These are phyloP conservation scores for Periconia digitata DNA, from an alignment of 2,329 filamentous ascomycete genomes.

Conservation along the genomic window DNA sequence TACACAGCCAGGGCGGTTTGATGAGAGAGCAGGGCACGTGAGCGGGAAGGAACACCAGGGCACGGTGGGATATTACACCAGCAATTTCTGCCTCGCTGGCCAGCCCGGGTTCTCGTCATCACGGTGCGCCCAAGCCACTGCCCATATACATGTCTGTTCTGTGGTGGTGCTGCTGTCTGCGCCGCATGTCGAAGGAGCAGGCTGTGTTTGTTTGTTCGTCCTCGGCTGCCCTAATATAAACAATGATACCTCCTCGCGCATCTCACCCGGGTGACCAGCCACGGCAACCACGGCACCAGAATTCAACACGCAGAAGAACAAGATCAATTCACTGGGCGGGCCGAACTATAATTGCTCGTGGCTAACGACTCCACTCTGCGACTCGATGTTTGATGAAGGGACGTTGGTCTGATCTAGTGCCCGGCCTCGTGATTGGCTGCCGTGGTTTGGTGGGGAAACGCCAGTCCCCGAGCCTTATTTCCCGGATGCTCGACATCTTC, in stretches of 20 bases:
- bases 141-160: no score
- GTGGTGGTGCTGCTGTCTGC: no score
- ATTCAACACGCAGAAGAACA: no score
- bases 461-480: background rate
- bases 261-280: no score
- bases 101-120: no score
- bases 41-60: background rate
- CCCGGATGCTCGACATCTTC: background rate
- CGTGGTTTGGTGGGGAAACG: background rate
- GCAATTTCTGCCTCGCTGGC: background rate
- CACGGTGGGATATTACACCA: background rate
- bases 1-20: background rate
- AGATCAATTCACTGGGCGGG: background rate
- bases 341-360: background rate
- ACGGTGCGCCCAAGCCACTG: no score
- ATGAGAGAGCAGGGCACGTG: background rate
- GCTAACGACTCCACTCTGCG: background rate
- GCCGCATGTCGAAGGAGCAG: no score
- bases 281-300: no score
- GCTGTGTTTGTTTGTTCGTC: no score
- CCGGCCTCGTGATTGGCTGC: background rate
- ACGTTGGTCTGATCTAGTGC: background rate
- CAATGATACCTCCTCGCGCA: no score
- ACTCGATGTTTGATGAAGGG: background rate
- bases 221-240: no score